Percentiles rank a stretch among this genome's conserved stretches.
These are phyloP conservation scores for Ceratorhiza oryzae-sativae DNA, from an alignment of 1,284 basidiomycete species.

Conservation along the genomic window DNA sequence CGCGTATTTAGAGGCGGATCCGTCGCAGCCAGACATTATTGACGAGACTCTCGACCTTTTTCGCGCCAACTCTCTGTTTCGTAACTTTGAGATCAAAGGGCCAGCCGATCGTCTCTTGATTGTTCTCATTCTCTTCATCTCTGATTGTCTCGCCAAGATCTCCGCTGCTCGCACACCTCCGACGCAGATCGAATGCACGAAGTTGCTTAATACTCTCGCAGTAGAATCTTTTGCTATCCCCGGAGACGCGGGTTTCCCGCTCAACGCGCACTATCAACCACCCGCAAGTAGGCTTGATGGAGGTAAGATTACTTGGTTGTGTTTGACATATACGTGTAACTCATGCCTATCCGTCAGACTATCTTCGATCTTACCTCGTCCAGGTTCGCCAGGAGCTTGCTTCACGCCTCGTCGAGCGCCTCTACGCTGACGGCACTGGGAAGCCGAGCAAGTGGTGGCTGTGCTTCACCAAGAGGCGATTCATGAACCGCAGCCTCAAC, in stretches of 20 bases:
- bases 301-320: constrained; percentile 62
- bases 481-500: constrained; percentile 86
- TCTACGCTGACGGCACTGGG: constrained; percentile 86
- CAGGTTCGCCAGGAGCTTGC: constrained; percentile 94
- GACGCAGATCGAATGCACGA: constrained; percentile 84
- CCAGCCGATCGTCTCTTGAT: constrained; percentile 96
- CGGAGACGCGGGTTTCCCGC: constrained; percentile 93
- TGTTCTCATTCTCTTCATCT: constrained; percentile 97
- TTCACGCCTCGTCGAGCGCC: constrained; percentile 80
- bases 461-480: constrained; percentile 96
- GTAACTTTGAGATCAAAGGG: constrained; percentile 99
- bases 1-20: constrained; percentile 62
- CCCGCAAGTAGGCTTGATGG: constrained; percentile 81
- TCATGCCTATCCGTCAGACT: constrained; percentile 60
- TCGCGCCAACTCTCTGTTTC: constrained; percentile 98
- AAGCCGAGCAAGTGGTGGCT: constrained; percentile 99
- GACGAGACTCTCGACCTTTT: constrained; percentile 98
- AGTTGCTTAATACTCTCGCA: constrained; percentile 88
- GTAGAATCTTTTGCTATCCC: constrained; percentile 94
- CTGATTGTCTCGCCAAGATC: constrained; percentile 94
- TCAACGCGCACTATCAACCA: constrained; percentile 91
- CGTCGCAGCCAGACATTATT: constrained; percentile 84
- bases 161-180: constrained; percentile 70
- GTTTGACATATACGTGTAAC: neutral
- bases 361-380: constrained; percentile 87